These are phyloP conservation scores for Monilinia vaccinii-corymbosi DNA, from an alignment of 2,329 filamentous ascomycete genomes.

Conservation along the genomic window DNA sequence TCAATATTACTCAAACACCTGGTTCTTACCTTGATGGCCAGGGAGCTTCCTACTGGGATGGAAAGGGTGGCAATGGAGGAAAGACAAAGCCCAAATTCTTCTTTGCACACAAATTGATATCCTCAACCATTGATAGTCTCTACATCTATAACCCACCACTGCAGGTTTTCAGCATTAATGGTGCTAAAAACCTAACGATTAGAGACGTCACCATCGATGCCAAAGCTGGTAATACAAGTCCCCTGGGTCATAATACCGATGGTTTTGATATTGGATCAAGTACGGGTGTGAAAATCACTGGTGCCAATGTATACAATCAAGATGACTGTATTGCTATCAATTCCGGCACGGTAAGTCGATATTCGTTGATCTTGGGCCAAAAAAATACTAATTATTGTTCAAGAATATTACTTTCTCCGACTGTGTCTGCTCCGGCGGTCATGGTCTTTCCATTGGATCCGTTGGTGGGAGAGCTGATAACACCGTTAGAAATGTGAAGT, in stretches of 20 bases:
- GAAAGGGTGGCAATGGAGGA: constrained; percentile 47
- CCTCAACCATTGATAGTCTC: constrained; percentile 39
- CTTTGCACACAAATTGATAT: constrained; percentile 40
- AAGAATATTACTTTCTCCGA: constrained; percentile 29
- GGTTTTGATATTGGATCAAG: constrained; percentile 40
- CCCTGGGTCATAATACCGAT: constrained; percentile 41
- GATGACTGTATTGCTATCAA: constrained; percentile 51
- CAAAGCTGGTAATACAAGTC: constrained; percentile 38
- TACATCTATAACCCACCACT: constrained; percentile 46
- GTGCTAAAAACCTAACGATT: constrained; percentile 35
- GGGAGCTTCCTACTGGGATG: constrained; percentile 52
- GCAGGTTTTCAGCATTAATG: constrained; percentile 34
- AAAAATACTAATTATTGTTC: not conserved
- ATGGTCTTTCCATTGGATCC: constrained; percentile 47
- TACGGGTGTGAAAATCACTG: constrained; percentile 38
- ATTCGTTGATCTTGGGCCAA: constrained; percentile 30
- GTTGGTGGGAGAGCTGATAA: constrained; percentile 49
- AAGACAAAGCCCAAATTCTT: constrained; percentile 56
- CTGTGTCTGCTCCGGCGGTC: constrained; percentile 23
- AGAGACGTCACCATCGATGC: constrained; percentile 46
- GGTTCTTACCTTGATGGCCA: constrained; percentile 47
- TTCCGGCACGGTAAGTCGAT: constrained; percentile 36
- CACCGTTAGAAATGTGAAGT: constrained; percentile 41
- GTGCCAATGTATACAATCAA: constrained; percentile 45
- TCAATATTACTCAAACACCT: constrained; percentile 42